These are phyloP conservation scores for Penicillium crustosum DNA, from an alignment of 2,329 filamentous ascomycete species.

Conservation along the genomic window DNA sequence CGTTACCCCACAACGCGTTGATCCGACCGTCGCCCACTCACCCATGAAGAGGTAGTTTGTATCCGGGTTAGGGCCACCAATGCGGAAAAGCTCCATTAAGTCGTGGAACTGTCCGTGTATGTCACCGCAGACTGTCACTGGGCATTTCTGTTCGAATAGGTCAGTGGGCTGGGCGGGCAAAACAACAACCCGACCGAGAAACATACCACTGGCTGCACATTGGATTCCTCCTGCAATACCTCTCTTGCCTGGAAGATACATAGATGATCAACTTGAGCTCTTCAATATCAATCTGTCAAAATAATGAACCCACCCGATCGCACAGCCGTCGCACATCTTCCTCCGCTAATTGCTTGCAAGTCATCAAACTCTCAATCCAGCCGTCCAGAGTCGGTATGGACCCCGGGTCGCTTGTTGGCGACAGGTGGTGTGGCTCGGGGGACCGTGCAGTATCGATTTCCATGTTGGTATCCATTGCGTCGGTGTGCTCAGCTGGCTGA, in stretches of 20 bases:
- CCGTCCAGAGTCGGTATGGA: slow-evolving; percentile 91
- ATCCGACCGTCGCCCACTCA: slow-evolving; percentile 46
- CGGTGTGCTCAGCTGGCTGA: slow-evolving; percentile 25
- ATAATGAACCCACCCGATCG: slow-evolving; percentile 73
- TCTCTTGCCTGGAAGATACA: slow-evolving; percentile 71
- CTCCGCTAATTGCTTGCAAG: slow-evolving; percentile 96
- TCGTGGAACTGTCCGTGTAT: slow-evolving; percentile 99
- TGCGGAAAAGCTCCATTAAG: slow-evolving; percentile 99
- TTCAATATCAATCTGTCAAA: slow-evolving; percentile 11
- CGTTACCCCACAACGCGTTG: slow-evolving; percentile 13
- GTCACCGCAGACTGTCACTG: slow-evolving; percentile 96
- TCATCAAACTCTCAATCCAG: slow-evolving; percentile 98
- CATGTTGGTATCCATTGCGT: slow-evolving; percentile 93
- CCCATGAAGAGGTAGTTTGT: slow-evolving; percentile 99
- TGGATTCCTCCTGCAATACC: slow-evolving; percentile 95
- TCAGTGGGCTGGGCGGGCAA: slow-evolving; percentile 18
- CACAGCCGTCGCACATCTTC: slow-evolving; percentile 93
- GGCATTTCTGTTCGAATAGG: slow-evolving; percentile 72
- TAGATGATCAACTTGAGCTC: slow-evolving; percentile 19
- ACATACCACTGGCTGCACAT: slow-evolving; percentile 95
- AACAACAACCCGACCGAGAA: slow-evolving; percentile 21
- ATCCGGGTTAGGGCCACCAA: slow-evolving; percentile 94
- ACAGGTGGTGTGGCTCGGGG: slow-evolving; percentile 73
- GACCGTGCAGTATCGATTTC: slow-evolving; percentile 87
- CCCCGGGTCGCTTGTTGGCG: slow-evolving; percentile 76